Conservation (phyloP, 129 eudicot species). For the sunflower (Helianthus annuus) region DNA sequence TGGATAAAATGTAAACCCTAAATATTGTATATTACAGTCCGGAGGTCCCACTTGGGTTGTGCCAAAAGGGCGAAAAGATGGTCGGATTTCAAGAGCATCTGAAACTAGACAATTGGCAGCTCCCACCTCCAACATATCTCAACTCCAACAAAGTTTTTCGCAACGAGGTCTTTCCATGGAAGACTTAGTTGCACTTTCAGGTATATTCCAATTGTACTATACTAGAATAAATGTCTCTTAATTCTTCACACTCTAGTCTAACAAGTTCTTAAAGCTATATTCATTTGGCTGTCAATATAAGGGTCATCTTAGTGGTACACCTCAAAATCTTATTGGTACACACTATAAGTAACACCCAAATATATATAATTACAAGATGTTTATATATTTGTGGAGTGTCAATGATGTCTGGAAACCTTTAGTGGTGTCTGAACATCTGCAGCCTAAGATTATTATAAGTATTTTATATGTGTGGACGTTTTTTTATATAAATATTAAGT, state of each 20-base stretch:
- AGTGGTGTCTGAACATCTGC: too few species aligned
- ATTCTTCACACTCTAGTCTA: background rate
- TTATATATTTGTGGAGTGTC: too few species aligned
- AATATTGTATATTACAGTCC: conserved; percentile 28
- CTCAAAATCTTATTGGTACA: too few species aligned
- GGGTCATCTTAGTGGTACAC: too few species aligned
- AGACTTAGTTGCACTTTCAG: conserved; percentile 52
- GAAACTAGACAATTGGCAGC: conserved; percentile 41
- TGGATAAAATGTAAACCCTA: background rate
- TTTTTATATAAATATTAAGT: too few species aligned
- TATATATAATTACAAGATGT: too few species aligned
- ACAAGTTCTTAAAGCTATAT: too few species aligned
- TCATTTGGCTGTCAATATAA: too few species aligned
- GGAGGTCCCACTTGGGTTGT: conserved; percentile 51
- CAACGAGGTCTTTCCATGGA: conserved; percentile 43
- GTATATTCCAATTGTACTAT: conserved; percentile 5
- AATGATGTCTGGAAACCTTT: too few species aligned
- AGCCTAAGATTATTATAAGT: too few species aligned
- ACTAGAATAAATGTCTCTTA: background rate
- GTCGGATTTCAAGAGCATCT: conserved; percentile 35
- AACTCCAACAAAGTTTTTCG: conserved; percentile 46
- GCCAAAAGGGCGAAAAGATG: conserved; percentile 51
- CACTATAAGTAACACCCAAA: too few species aligned
- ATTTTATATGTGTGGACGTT: too few species aligned
- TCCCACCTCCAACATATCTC: conserved; percentile 41